These are phyloP conservation scores for Brasilioporus rufonigricans DNA, from an alignment of 768 basidiomycete species.

Conservation along the genomic window DNA sequence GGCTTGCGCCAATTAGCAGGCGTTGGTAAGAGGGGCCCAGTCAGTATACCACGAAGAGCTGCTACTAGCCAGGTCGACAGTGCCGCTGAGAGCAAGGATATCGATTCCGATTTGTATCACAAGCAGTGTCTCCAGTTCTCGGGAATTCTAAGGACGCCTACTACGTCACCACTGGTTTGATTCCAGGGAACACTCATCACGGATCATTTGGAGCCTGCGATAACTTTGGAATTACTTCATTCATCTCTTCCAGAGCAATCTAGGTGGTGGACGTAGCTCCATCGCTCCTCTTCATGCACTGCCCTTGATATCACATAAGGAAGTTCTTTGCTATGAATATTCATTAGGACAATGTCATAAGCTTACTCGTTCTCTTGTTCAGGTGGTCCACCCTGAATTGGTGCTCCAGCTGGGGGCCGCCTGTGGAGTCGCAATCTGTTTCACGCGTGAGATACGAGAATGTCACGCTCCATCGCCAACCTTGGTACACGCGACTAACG, in stretches of 20 bases:
- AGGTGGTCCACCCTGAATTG: not conserved
- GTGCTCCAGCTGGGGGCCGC: not conserved
- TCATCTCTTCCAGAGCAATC: not conserved
- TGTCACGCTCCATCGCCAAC: slow-evolving; percentile 6
- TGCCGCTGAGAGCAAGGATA: not conserved
- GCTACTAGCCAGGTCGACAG: too few relatives aligned
- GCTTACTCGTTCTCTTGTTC: not conserved
- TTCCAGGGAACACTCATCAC: not conserved
- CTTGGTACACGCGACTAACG: slow-evolving; percentile 12
- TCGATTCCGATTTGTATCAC: too few relatives aligned
- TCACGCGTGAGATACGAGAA: not conserved
- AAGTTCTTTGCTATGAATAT: slow-evolving; percentile 1
- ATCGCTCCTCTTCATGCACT: slow-evolving; percentile 9
- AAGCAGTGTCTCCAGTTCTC: not conserved
- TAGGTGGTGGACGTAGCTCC: slow-evolving; percentile 5
- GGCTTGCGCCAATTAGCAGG: too few relatives aligned
- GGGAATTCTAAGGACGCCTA: not conserved
- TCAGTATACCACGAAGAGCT: too few relatives aligned
- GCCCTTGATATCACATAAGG: slow-evolving; percentile 1
- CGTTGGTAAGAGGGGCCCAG: too few relatives aligned
- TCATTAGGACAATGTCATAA: not conserved
- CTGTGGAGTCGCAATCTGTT: not conserved
- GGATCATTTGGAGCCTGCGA: not conserved
- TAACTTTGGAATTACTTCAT: not conserved
- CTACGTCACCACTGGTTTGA: slow-evolving; percentile 1